These are phyloP conservation scores for Pistacia atlantica DNA, from an alignment of 345 rosid species.

Conservation along the genomic window DNA sequence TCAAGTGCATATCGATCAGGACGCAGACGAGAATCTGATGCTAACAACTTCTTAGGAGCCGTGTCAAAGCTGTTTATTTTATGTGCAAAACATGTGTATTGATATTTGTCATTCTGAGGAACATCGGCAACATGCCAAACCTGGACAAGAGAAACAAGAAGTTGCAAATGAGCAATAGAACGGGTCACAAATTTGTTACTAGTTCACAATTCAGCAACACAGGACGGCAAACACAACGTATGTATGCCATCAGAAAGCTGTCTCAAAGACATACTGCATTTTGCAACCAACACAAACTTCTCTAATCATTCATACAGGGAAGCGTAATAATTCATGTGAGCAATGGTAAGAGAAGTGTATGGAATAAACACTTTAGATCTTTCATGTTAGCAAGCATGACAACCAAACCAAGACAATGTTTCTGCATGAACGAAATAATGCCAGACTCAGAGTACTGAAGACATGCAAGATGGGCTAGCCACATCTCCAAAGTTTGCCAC, in stretches of 20 bases:
- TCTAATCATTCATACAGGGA: neutral
- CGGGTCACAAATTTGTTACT: neutral
- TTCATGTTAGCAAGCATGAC: neutral
- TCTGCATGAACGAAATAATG: neutral
- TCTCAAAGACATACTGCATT: neutral
- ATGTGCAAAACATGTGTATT: conserved; percentile 79
- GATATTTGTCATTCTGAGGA: conserved; percentile 77
- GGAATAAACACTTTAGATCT: neutral
- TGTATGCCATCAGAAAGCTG: neutral
- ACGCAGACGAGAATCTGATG: conserved; percentile 84
- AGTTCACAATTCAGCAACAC: neutral
- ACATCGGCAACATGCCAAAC: conserved; percentile 72
- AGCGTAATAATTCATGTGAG: neutral
- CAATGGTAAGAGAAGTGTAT: neutral
- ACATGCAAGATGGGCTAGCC: neutral
- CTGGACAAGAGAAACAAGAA: conserved; percentile 24
- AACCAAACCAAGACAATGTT: neutral
- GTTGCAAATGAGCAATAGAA: neutral
- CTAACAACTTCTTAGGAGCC: conserved; percentile 76
- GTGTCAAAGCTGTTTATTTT: conserved; percentile 85
- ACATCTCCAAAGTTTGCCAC: neutral
- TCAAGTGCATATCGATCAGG: conserved; percentile 84
- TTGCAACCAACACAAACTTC: neutral
- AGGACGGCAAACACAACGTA: neutral
- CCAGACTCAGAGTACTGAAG: neutral